Conservation (phyloP, 495 filamentous ascomycete species). For the Trichoderma gamsii region DNA sequence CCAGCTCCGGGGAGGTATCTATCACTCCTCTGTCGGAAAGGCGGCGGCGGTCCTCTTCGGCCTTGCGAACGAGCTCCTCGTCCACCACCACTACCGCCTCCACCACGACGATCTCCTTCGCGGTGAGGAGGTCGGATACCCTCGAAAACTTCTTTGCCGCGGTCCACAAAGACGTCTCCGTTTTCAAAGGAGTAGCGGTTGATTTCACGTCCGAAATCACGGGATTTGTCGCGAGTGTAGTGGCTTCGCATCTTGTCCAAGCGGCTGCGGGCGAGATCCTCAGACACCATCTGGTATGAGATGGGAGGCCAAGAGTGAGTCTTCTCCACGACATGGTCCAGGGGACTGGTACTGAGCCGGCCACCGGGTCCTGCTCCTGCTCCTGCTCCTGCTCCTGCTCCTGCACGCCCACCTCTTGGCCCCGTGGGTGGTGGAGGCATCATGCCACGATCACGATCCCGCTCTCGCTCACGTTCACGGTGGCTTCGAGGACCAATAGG, state of each 20-base stretch:
- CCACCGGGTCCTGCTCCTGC: neutral
- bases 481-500: constrained; percentile 39
- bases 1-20: constrained; percentile 18
- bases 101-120: constrained; percentile 27
- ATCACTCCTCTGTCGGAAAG: constrained; percentile 3
- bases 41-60: constrained; percentile 16
- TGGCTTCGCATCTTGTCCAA: constrained; percentile 55
- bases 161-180: constrained; percentile 62
- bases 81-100: constrained; percentile 15
- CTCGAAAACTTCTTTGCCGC: constrained; percentile 62
- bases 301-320: constrained; percentile 35
- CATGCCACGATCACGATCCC: neutral
- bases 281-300: constrained; percentile 42
- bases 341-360: neutral
- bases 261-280: constrained; percentile 54
- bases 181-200: constrained; percentile 76
- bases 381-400: neutral
- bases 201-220: constrained; percentile 54
- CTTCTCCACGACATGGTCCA: constrained; percentile 10
- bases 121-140: constrained; percentile 48
- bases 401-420: constrained; percentile 24
- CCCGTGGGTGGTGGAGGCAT: constrained; percentile 31
- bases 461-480: constrained; percentile 27
- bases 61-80: constrained; percentile 16
- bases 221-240: constrained; percentile 43